Base-by-base conservation (phyloP, 129 eudicot species). In the Ambrosia trifida region DNA sequence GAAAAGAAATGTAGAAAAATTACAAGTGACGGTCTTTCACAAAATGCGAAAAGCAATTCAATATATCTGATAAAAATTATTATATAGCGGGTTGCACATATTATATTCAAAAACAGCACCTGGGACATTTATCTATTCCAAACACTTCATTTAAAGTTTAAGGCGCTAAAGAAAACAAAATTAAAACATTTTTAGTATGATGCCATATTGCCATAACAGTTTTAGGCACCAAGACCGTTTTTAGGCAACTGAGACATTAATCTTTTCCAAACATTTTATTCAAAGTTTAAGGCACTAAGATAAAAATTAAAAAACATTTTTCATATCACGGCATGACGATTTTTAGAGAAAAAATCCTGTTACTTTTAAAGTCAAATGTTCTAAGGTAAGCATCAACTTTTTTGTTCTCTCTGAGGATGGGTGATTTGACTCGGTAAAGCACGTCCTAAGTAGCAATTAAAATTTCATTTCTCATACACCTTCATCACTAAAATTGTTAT, bases 41-140 rank as follows among this genome's bases (percentile, higher is more conserved):
- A 33, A 62, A 73, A 33, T 63, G 78, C n/a, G 14, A 47, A 59
- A 73, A 32, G 18, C 38, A 33, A 14, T 61, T 62, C 78, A 61
- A 20, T 18, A 49, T 62, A 33, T 32, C 35, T 51, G 54, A 51
- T 51, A 20, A 13, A 33, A 49, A 68, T 47, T 33, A 47, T 19
- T 18, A 47, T 18, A 50, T 13, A 58, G 13, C 44, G 7, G 24
- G 32, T 64, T 50, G 52, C 64, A 47, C 43, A 73, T 61, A 41
- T 35, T 51, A 49, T 61, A 41, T 35, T 51, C 35, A 1, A 20
- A 38, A 50, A 64, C 53, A 24, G 19, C 17, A 51, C 50, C 61
- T 4, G 1, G n/a, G 43, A 59, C 18, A 31, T 12, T 6, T 57
- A 57, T 57, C 40, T 57, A 31, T 59, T 13, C 65, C 40, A 59